Evolutionary conservation across 495 filamentous ascomycete genomes (phyloP).

Genomic region (Podospora pseudopauciseta): DNA sequence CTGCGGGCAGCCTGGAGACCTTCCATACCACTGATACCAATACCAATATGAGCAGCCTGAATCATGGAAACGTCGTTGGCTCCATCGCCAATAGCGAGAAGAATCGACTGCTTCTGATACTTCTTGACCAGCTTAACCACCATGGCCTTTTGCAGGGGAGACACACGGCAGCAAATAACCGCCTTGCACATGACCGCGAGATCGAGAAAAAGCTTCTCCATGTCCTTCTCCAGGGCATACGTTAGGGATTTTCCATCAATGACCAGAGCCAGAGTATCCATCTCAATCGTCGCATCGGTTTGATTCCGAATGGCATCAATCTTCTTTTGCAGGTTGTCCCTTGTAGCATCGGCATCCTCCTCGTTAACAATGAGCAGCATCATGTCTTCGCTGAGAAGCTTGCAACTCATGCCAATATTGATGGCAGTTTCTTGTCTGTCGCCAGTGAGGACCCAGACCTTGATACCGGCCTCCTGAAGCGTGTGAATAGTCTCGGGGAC

Average conservation of each 20-base stretch:
- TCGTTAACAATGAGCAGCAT: constrained; percentile 96
- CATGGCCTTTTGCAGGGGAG: constrained; percentile 95
- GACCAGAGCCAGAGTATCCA: constrained; percentile 86
- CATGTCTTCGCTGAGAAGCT: constrained; percentile 98
- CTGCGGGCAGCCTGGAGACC: constrained; percentile 97
- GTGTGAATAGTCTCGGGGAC: constrained; percentile 99
- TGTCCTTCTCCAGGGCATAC: constrained; percentile 86
- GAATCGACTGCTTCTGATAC: constrained; percentile 78
- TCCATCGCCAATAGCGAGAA: constrained; percentile 94
- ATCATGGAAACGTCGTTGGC: constrained; percentile 99
- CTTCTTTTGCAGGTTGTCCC: constrained; percentile 88
- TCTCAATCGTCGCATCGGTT: constrained; percentile 65
- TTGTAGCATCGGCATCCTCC: constrained; percentile 67
- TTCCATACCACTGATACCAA: constrained; percentile 96
- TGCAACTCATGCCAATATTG: constrained; percentile 99
- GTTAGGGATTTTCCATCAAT: constrained; percentile 96
- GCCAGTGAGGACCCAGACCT: constrained; percentile 97
- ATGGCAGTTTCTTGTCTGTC: constrained; percentile 99
- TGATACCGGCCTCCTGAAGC: constrained; percentile 93
- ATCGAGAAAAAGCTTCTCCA: constrained; percentile 92
- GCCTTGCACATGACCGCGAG: constrained; percentile 95
- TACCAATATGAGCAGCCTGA: constrained; percentile 96
- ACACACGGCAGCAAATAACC: constrained; percentile 98
- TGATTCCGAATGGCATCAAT: constrained; percentile 80
- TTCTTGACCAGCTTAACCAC: constrained; percentile 99